Evolutionary conservation across 345 rosid species (phyloP), one percentile per base, ranked within the genome.

Genomic region (Boechera retrofracta): DNA sequence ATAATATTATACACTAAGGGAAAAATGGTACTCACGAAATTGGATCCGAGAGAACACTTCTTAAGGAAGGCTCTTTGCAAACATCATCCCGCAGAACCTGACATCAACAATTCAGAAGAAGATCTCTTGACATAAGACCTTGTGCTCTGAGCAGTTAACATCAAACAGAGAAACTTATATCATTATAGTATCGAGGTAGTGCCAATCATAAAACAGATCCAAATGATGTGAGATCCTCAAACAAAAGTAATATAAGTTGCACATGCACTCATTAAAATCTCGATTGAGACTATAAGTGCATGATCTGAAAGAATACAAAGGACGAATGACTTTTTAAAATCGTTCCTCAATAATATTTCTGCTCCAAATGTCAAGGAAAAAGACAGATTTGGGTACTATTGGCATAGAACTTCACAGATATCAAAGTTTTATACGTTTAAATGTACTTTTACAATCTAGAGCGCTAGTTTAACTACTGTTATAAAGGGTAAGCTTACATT

Each of bases 1-100:
- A 36, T 48, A 47, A 67, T 21, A 44, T 13, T 47, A 51, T 41
- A 67, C 29, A 67, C n/a, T 12, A 79, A 54, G 47, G 55, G 29
- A 6, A 68, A 58, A 61, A 29, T 7, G 69, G 33, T 78, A 89
- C 97, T 95, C 85, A 95, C 99, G 99, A 92, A 71, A 92, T 54
- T 52, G 98, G 90, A 83, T 95, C 99, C 13, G 99, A 95, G 72
- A 95, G 98, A 74, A 95, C 87, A 69, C 96, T 92, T 88, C 99
- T 85, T 76, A 95, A 86, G 74, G 99, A 92, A 47, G 92, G 95
- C 72, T 91, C 96, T 83, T 90, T 92, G 80, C 61, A 85, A 67
- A 75, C 75, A 78, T 84, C 84, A 82, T 80, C 86, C 63, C 71
- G 85, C 13, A 81, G 77, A 69, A 82, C 93, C 99, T 95, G 95